Percentiles rank a stretch among this genome's conserved stretches.
Evolutionary conservation across 2,329 filamentous ascomycete genomes (phyloP).

Genomic region (Lasiodiplodia sp.): DNA sequence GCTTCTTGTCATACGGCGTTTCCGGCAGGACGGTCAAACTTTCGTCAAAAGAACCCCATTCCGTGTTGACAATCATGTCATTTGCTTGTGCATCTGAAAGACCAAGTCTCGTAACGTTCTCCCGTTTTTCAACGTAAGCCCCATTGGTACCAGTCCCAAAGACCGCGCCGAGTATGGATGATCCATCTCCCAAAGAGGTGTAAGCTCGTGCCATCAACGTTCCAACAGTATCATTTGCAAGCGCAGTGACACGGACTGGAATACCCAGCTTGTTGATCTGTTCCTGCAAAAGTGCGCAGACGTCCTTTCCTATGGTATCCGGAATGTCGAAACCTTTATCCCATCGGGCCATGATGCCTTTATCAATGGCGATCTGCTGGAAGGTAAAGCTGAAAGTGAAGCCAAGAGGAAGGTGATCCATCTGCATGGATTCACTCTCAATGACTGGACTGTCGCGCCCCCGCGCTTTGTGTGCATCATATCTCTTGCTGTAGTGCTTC

Average conservation of each 20-base stretch:
- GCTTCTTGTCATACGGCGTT: conserved; percentile 67
- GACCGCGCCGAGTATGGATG: conserved; percentile 80
- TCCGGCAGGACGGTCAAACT: conserved; percentile 86
- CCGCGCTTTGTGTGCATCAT: neutral
- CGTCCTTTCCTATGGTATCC: conserved; percentile 88
- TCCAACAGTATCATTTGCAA: conserved; percentile 94
- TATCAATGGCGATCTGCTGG: conserved; percentile 90
- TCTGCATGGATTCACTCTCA: conserved; percentile 47
- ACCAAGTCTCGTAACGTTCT: conserved; percentile 74
- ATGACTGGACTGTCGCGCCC: conserved; percentile 14
- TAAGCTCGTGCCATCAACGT: conserved; percentile 91
- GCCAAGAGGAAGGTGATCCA: conserved; percentile 77
- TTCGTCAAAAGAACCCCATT: conserved; percentile 97
- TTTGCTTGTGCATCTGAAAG: neutral
- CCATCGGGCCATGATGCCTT: conserved; percentile 92
- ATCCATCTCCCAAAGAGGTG: conserved; percentile 75
- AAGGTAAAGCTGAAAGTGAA: conserved; percentile 98
- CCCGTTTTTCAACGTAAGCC: conserved; percentile 87
- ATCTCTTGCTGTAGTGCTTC: conserved; percentile 67
- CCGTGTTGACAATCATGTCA: conserved; percentile 91
- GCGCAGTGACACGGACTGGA: conserved; percentile 81
- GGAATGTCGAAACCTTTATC: conserved; percentile 97
- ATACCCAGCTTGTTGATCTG: conserved; percentile 77
- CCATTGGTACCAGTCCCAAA: conserved; percentile 95
- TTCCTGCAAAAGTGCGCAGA: conserved; percentile 85